A percentile compares a stretch with the other conserved stretches of the same genome.
Conservation (phyloP, 139 green algal genomes). For the Volvox reticuliferus region DNA sequence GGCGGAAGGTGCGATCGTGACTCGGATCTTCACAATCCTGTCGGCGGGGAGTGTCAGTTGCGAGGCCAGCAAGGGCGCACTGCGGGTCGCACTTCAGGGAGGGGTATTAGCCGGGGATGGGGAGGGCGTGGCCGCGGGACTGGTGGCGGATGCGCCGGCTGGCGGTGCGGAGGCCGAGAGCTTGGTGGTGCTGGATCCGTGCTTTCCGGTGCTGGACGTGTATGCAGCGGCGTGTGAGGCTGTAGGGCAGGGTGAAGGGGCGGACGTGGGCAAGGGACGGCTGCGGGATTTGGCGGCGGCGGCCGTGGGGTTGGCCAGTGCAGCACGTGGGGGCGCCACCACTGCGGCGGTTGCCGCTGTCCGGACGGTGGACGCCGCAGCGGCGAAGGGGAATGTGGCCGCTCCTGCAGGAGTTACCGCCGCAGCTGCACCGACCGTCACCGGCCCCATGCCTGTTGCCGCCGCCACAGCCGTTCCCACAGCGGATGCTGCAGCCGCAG, state of each 20-base stretch:
- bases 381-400: too few relatives aligned
- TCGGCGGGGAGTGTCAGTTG: background rate
- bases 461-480: too few relatives aligned
- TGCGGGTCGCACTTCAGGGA: background rate
- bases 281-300: background rate
- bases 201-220: slow-evolving; percentile 3
- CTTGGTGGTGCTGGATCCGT: slow-evolving; percentile 3
- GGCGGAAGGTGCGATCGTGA: background rate
- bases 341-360: too few relatives aligned
- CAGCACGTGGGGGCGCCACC: too few relatives aligned
- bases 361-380: too few relatives aligned
- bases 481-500: too few relatives aligned
- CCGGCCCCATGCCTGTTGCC: too few relatives aligned
- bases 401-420: too few relatives aligned
- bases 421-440: too few relatives aligned
- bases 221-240: slow-evolving; percentile 2
- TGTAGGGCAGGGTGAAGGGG: background rate
- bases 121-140: background rate
- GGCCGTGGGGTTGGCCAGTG: too few relatives aligned
- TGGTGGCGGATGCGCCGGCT: background rate
- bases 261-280: background rate
- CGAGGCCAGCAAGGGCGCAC: background rate
- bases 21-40: background rate
- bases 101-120: background rate
- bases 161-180: background rate